Percentiles rank a stretch among this genome's conserved stretches.
Evolutionary conservation across 1,284 basidiomycete genomes (phyloP).

Genomic region (Apiotrichum laibachii): DNA sequence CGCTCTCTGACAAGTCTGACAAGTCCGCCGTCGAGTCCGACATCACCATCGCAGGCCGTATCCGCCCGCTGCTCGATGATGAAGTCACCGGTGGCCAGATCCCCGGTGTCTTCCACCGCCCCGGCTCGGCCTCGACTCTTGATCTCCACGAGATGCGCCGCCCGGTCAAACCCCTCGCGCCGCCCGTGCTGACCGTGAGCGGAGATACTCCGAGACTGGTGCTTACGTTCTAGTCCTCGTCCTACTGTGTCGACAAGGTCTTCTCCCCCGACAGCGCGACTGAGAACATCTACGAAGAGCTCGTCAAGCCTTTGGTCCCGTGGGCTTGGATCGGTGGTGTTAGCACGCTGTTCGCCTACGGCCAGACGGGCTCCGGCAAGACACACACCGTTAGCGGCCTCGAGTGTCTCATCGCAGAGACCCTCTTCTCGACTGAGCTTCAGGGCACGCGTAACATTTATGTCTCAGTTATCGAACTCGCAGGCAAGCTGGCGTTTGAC

Average conservation of each 20-base stretch:
- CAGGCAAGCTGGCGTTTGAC: not conserved
- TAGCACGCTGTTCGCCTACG: slow-evolving; percentile 6
- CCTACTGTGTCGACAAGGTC: not conserved
- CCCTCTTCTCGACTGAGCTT: not conserved
- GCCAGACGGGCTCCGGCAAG: slow-evolving; percentile 10
- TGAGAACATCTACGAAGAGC: not conserved
- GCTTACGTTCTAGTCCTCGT: not conserved
- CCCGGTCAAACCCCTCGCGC: not conserved
- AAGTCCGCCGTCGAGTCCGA: not conserved
- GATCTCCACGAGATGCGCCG: slow-evolving; percentile 3
- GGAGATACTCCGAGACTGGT: not conserved
- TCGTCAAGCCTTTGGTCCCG: not conserved
- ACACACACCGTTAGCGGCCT: slow-evolving; percentile 2
- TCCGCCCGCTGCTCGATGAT: not conserved
- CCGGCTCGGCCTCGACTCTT: not conserved
- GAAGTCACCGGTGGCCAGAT: not conserved
- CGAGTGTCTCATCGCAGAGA: not conserved
- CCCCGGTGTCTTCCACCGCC: not conserved
- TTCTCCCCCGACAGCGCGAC: not conserved
- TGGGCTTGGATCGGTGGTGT: slow-evolving; percentile 6
- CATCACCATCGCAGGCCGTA: not conserved
- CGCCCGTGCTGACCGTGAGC: not conserved
- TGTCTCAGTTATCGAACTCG: not conserved
- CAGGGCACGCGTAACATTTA: not conserved
- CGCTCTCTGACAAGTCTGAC: not conserved